Conservation (phyloP, 345 rosid species). For the Eucalyptus pauciflora region DNA sequence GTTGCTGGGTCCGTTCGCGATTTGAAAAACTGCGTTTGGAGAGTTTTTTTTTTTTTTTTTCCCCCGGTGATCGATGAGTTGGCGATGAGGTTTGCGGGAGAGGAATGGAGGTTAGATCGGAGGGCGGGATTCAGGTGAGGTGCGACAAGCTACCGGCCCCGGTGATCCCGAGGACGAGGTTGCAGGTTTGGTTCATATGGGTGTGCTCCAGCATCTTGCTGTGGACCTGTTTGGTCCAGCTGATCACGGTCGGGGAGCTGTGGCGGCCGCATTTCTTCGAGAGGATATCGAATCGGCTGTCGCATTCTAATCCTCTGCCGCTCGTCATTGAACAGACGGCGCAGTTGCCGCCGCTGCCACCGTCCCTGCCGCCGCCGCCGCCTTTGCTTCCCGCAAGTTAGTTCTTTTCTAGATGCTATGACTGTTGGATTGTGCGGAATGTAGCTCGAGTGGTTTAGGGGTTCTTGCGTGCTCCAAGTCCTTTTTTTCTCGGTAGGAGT, state of each 20-base stretch:
- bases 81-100: slow-evolving; percentile 53
- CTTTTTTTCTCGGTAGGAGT: not conserved
- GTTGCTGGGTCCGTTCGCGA: not conserved
- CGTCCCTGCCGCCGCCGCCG: slow-evolving; percentile 47
- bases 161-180: slow-evolving; percentile 48
- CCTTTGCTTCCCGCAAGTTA: slow-evolving; percentile 39
- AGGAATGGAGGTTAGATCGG: slow-evolving; percentile 77
- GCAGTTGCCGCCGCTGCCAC: slow-evolving; percentile 40
- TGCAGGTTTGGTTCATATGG: slow-evolving; percentile 78
- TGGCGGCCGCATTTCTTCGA: slow-evolving; percentile 65
- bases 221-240: slow-evolving; percentile 98
- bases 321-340: slow-evolving; percentile 13
- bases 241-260: slow-evolving; percentile 73
- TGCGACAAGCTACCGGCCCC: slow-evolving; percentile 49
- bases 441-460: not conserved
- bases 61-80: slow-evolving; percentile 26
- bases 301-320: slow-evolving; percentile 23
- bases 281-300: slow-evolving; percentile 33
- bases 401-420: slow-evolving; percentile 1
- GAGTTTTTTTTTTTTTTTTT: not conserved
- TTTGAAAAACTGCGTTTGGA: not conserved
- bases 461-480: not conserved
- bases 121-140: slow-evolving; percentile 24
- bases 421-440: not conserved
- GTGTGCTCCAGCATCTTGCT: slow-evolving; percentile 86